These are phyloP conservation scores for Termitomyces sp. DNA, from an alignment of 768 basidiomycete species.

Conservation along the genomic window DNA sequence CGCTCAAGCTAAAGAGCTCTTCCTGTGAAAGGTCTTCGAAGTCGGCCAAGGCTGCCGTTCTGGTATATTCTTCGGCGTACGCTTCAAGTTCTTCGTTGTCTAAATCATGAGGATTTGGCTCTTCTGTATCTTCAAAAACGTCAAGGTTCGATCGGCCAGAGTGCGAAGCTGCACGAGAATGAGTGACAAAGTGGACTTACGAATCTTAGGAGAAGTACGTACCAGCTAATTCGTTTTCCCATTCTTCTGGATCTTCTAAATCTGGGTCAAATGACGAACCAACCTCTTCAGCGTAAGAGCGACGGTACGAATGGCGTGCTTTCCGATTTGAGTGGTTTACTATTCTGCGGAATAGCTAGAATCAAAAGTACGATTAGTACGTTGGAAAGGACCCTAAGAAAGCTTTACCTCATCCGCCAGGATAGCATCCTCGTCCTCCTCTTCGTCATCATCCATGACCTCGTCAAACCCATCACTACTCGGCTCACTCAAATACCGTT, in stretches of 20 bases:
- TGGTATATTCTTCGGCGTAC: constrained; percentile 51
- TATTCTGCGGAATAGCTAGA: constrained; percentile 63
- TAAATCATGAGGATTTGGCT: constrained; percentile 38
- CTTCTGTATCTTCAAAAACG: constrained; percentile 5
- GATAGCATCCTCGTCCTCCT: constrained; percentile 57
- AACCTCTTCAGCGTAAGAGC: constrained; percentile 64
- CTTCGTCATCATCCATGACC: constrained; percentile 37
- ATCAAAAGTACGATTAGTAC: constrained; percentile 1
- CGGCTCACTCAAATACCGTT: constrained; percentile 27
- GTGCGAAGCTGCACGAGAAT: constrained; percentile 1
- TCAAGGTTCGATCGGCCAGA: not conserved
- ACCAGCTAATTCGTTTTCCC: constrained; percentile 56
- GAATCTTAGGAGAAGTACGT: constrained; percentile 1
- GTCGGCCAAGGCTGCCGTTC: constrained; percentile 33
- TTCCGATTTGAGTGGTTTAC: constrained; percentile 49
- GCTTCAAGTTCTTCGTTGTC: constrained; percentile 54
- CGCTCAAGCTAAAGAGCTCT: constrained; percentile 32
- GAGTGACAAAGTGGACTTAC: not conserved
- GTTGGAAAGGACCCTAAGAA: not conserved
- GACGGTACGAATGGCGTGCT: constrained; percentile 45
- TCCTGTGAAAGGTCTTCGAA: constrained; percentile 44
- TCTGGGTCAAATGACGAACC: constrained; percentile 76
- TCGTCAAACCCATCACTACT: constrained; percentile 48
- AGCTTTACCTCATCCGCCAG: constrained; percentile 57
- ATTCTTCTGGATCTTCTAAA: constrained; percentile 54